Percentiles rank a stretch among this genome's conserved stretches.
Conservation (phyloP, 2,329 filamentous ascomycete genomes). For the Phialophora verrucosa region DNA sequence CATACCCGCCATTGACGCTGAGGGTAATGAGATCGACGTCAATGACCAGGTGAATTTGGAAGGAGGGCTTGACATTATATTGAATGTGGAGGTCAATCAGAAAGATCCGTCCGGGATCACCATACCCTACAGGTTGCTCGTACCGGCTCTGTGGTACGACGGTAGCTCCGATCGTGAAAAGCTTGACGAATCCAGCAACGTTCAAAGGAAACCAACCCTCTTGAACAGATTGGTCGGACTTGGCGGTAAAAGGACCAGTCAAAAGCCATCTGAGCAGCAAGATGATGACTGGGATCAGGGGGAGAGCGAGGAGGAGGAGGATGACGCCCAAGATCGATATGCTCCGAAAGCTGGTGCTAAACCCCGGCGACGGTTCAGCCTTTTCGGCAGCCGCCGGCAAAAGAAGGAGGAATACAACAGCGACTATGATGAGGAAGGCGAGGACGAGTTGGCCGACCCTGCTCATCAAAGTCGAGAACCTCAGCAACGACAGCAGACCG, state of each 20-base stretch:
- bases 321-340: conserved; percentile 33
- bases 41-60: conserved; percentile 71
- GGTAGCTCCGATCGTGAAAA: conserved; percentile 43
- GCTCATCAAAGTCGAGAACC: conserved; percentile 12
- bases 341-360: conserved; percentile 18
- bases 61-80: conserved; percentile 80
- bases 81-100: conserved; percentile 88
- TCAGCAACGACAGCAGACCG: conserved; percentile 1
- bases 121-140: conserved; percentile 80
- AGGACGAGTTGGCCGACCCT: conserved; percentile 14
- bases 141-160: conserved; percentile 73
- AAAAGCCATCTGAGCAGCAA: conserved; percentile 37
- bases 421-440: conserved; percentile 29
- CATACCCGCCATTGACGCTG: conserved; percentile 50
- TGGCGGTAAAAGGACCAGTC: conserved; percentile 26
- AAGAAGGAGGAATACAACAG: conserved; percentile 30
- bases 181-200: conserved; percentile 28
- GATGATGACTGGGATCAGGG: conserved; percentile 41
- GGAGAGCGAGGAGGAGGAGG: conserved; percentile 40
- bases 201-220: conserved; percentile 35
- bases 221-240: conserved; percentile 36
- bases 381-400: conserved; percentile 36
- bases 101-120: conserved; percentile 88
- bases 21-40: conserved; percentile 55
- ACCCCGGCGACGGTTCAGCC: conserved; percentile 34